Evolutionary conservation across 148 eudicot genomes (phyloP).

Genomic region (Persicaria tinctoria): DNA sequence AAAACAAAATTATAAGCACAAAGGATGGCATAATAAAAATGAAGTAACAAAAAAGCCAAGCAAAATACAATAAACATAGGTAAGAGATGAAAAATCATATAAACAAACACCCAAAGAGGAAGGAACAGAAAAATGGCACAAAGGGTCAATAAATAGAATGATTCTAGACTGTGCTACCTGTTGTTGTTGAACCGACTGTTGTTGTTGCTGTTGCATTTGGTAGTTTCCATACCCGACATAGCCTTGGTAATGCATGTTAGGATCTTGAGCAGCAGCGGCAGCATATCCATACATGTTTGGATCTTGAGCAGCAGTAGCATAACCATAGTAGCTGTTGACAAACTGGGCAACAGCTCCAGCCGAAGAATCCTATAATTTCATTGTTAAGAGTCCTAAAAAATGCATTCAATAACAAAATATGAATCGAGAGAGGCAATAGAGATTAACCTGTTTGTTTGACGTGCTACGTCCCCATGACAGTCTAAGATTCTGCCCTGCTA

Average conservation of each 20-base stretch:
- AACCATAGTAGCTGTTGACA: slow-evolving; percentile 56
- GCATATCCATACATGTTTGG: slow-evolving; percentile 61
- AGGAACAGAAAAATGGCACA: no score
- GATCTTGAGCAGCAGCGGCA: slow-evolving; percentile 67
- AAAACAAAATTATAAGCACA: no score
- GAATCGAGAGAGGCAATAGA: background rate
- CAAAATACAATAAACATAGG: no score
- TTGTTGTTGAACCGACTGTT: slow-evolving; percentile 32
- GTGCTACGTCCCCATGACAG: slow-evolving; percentile 99
- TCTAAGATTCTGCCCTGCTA: slow-evolving; percentile 78
- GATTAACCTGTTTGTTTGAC: slow-evolving; percentile 63
- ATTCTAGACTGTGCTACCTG: slow-evolving; percentile 24
- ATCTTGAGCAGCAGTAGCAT: slow-evolving; percentile 37
- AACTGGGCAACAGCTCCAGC: slow-evolving; percentile 25
- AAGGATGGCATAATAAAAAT: no score
- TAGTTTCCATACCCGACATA: slow-evolving; percentile 82
- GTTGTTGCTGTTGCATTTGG: slow-evolving; percentile 41
- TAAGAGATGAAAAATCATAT: no score
- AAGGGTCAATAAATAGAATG: background rate
- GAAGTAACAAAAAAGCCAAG: no score
- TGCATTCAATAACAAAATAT: background rate
- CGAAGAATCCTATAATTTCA: slow-evolving; percentile 6
- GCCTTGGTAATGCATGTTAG: slow-evolving; percentile 71
- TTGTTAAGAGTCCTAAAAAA: background rate
- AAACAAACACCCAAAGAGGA: no score